Base-by-base conservation (phyloP, 768 basidiomycete species). In the Leccinum aurantiacum region DNA sequence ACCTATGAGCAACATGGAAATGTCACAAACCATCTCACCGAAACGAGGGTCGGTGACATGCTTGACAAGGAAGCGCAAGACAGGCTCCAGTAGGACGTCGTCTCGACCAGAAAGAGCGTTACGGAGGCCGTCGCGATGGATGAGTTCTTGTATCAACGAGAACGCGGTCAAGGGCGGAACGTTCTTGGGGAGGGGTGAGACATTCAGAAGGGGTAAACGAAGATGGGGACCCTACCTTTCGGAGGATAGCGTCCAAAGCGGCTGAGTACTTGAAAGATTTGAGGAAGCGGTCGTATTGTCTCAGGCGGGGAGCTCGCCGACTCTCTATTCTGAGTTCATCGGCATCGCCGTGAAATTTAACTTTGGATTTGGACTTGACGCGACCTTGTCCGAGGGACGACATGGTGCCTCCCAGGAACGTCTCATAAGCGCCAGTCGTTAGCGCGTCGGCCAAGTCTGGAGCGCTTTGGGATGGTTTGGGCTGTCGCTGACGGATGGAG, bases 231-330 rank as follows among this genome's bases (percentile, higher is more conserved):
- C 79, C 56, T 65, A 91, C 91, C 80, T 93, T 93, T 67, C 85
- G 85, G 59, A 98, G 75, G 13, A 95, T 95, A 6, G 93, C 86
- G 75, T 99, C 96, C 57, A 99, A 76, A 5, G 97, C 97, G 37
- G 93, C 93, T 8, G 90, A 89, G 74, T 99, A 98, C 69, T 91
- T 92, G 81, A 98, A 99, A 41, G 77, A 80, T 74, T 98, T 98
- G 53, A 99, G 79, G 54, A 93, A 77, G 67, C 84, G 84, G 73
- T 99, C 97, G 74, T 97, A 97, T 57, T 93, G 89, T 72, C 84
- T 89, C 51, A 98, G 76, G 61, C 84, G 82, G 70, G 82, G 87
- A 70, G 76, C 83, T 60, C 88, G 81, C 71, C 83, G 84, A 58
- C 80, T 85, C 75, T 93, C 89, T 15, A 96, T 82, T 64, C 84